Evolutionary conservation across 1,284 basidiomycete species (phyloP), one percentile per base, ranked within the genome.

Genomic region (Cystobasidiaceae sp.): DNA sequence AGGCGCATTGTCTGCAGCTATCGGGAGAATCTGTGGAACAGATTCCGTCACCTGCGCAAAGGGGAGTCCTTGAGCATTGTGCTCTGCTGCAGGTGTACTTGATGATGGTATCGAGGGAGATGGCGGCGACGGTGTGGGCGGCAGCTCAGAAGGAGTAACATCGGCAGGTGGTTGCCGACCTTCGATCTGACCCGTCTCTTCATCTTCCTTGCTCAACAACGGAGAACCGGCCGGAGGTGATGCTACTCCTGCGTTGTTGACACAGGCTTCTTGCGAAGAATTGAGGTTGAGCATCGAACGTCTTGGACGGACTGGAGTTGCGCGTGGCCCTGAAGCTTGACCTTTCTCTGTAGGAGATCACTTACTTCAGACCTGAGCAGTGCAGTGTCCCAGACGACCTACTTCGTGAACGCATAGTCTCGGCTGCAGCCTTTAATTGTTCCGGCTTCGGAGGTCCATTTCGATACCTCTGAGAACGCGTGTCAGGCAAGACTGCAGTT

Each of bases 361-460:
- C 28, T 23, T 28, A 4, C 5, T 23, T 9, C 34, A 8, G 11
- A 48, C 30, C 13, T 28, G 13, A 23, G 19, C 17, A 13, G 3
- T 5, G 19, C 1, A 19, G 28, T 4, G 2, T n/a, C n/a, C n/a
- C n/a, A n/a, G n/a, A n/a, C 37, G n/a, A 30, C 33, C 32, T 23
- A 52, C 50, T 6, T 39, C 41, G 37, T 4, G 30, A 8, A 19
- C 19, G 30, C 27, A 52, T 4, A 7, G 25, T 19, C 17, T 52
- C 50, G 21, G 50, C 50, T 21, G 30, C 50, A 25, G 50, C 50
- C n/a, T 52, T 32, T 25, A 52, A 37, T 19, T 52, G 33, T 52
- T 30, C 50, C 33, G 41, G 17, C 7, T 37, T 52, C 19, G 50
- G 50, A 34, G 50, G 50, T n/a, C 33, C 50, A 52, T 52, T 37